A percentile compares a stretch with the other conserved stretches of the same genome.
phyloP scores from a whole-genome alignment of 768 basidiomycete species.

The Macrocybe gigantea region DNA sequence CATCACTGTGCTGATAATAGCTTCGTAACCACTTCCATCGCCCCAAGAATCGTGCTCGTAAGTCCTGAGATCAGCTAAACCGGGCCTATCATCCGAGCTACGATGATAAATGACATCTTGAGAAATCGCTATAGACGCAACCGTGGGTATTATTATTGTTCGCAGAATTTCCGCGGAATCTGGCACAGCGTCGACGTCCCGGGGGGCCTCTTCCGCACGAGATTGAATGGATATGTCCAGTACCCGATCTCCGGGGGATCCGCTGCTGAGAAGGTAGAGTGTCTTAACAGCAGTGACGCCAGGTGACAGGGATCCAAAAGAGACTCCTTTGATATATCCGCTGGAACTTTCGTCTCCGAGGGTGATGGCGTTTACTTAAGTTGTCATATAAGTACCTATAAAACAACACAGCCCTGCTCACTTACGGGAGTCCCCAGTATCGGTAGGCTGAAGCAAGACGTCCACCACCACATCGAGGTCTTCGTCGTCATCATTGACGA shows the following conservation, averaged over 20 bases:
- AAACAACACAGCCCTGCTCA: conserved; percentile 1
- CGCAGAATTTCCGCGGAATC: conserved; percentile 56
- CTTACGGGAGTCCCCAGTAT: conserved; percentile 68
- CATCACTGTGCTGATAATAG: conserved; percentile 45
- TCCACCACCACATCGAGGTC: conserved; percentile 67
- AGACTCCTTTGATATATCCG: conserved; percentile 67
- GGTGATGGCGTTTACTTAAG: conserved; percentile 54
- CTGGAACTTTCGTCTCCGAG: conserved; percentile 61
- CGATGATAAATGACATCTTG: conserved; percentile 53
- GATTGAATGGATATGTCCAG: conserved; percentile 82
- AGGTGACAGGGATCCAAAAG: conserved; percentile 57
- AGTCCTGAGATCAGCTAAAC: conserved; percentile 46
- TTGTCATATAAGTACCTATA: neutral
- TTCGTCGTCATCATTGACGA: conserved; percentile 68
- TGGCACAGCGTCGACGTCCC: conserved; percentile 14
- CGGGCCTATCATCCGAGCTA: conserved; percentile 31
- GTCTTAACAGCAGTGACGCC: conserved; percentile 56
- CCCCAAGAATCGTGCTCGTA: conserved; percentile 54
- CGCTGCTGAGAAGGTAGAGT: conserved; percentile 54
- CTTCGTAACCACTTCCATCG: conserved; percentile 47
- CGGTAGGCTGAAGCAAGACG: conserved; percentile 74
- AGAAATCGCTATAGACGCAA: conserved; percentile 51
- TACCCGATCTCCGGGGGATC: conserved; percentile 63
- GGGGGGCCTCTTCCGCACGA: conserved; percentile 22
- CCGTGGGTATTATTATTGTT: conserved; percentile 61